Evolutionary conservation across 1,284 basidiomycete species (phyloP).

Genomic region (Schizopora paradoxa): DNA sequence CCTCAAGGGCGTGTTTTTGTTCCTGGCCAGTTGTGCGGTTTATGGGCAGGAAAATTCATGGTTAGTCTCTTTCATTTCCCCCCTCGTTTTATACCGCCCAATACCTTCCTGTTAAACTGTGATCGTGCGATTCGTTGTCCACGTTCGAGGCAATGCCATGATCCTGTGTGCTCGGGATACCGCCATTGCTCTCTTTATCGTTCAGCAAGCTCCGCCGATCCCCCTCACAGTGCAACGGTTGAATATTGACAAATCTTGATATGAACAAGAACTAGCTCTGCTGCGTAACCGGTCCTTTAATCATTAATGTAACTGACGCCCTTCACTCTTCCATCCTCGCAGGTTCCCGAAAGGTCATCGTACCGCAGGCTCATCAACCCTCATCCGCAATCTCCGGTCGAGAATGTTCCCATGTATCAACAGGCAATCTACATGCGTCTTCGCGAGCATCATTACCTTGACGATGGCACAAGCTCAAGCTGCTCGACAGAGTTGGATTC

Average conservation of each 20-base stretch:
- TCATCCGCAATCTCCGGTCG: slow-evolving; percentile 19
- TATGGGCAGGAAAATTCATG: slow-evolving; percentile 12
- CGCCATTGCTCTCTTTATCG: too few relatives aligned
- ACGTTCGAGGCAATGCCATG: too few relatives aligned
- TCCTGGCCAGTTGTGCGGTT: slow-evolving; percentile 8
- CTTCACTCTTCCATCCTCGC: slow-evolving; percentile 1
- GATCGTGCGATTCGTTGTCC: too few relatives aligned
- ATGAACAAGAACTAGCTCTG: background rate
- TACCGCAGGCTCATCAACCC: slow-evolving; percentile 24
- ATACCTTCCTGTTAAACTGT: background rate
- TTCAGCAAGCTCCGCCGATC: too few relatives aligned
- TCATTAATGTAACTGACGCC: background rate
- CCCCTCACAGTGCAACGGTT: too few relatives aligned
- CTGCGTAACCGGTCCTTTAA: background rate
- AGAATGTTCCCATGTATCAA: slow-evolving; percentile 25
- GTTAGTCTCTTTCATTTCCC: slow-evolving; percentile 1
- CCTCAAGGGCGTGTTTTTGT: slow-evolving; percentile 7
- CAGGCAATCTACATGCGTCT: slow-evolving; percentile 37
- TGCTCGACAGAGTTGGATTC: too few relatives aligned
- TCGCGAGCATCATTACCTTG: slow-evolving; percentile 42
- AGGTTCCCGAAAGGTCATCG: slow-evolving; percentile 25
- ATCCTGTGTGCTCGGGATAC: too few relatives aligned
- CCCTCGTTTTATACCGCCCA: background rate
- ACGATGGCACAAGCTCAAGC: too few relatives aligned
- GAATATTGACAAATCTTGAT: background rate